Base-by-base conservation (phyloP, 2,329 filamentous ascomycete genomes). In the Hirsutella thompsonii region DNA sequence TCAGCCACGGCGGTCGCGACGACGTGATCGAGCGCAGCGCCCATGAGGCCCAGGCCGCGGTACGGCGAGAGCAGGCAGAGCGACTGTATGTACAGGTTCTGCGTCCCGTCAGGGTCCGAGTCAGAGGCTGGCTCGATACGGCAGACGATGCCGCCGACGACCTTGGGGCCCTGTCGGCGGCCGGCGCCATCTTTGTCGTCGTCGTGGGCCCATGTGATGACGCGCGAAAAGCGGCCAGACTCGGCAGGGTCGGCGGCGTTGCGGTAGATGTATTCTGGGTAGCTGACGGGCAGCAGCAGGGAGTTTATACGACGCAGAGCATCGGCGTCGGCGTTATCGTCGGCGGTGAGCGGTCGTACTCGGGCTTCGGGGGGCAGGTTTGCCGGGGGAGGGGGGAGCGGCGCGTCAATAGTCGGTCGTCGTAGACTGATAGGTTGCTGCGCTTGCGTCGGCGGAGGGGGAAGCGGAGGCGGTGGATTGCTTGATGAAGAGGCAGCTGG, bases 1-100 rank as follows among this genome's bases (percentile, higher is more conserved):
- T 58, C 56, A 11, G 51, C 47, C 8, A 53, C 51, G 11, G 58
- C 60, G 10, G 63, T 60, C 19, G 60, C 58, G 42, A 72, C 49
- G 36, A 77, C 63, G 46, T 71, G 64, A 36, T 75, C 68, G 14
- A 83, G 59, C 0, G 76, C 67, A 20, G 72, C 69, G n/a, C 66
- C 63, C 11, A 72, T 73, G 11, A 82, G 65, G 0, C 79, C 79
- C 30, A 78, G 63, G 3, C 63, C 60, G 20, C 78, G 69, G 57
- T 80, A 82, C 0, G 79, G 79, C 8, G 76, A 73, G 11, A 81
- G 69, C 2, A 82, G 64, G 33, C 70, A 70, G 2, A 83, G 67
- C 4, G 74, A 78, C 53, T 79, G 78, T 49, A 83, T 74, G 59
- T 83, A 83, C 6, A 83, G 62, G 44, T 67, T 68, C 44, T 71